These are phyloP conservation scores for Cyclostephanos invisitatus DNA, from an alignment of 108 stramenopile genomes.

Conservation along the genomic window DNA sequence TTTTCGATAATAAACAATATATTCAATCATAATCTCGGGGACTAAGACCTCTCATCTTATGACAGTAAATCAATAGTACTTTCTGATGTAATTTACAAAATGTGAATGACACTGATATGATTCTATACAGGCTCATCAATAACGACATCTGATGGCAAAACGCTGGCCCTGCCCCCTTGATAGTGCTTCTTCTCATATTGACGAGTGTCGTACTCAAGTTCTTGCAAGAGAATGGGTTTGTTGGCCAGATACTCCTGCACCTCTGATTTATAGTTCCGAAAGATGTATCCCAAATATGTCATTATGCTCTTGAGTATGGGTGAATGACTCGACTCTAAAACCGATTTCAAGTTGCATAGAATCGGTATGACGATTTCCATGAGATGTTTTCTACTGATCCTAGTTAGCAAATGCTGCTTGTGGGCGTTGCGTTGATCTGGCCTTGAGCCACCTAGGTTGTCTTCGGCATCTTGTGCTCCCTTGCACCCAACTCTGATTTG, in stretches of 20 bases:
- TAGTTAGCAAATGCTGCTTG: constrained; percentile 80
- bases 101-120: not conserved
- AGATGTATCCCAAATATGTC: constrained; percentile 81
- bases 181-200: constrained; percentile 38
- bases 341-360: constrained; percentile 82
- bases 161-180: constrained; percentile 11
- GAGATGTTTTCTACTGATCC: constrained; percentile 89
- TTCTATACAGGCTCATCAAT: not conserved
- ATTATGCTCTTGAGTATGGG: constrained; percentile 86
- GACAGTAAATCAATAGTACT: not conserved
- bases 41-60: not conserved
- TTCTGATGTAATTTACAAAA: not conserved
- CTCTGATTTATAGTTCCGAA: constrained; percentile 74
- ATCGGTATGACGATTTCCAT: constrained; percentile 92
- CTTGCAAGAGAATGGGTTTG: constrained; percentile 79
- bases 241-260: constrained; percentile 82
- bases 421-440: constrained; percentile 68
- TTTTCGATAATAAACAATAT: too few species aligned
- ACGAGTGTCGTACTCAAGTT: constrained; percentile 82
- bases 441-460: constrained; percentile 52
- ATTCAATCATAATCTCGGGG: not conserved
- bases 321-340: constrained; percentile 80
- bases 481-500: constrained; percentile 63
- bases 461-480: constrained; percentile 56
- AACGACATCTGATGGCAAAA: not conserved